These are phyloP conservation scores for Oryza longistaminata DNA, from an alignment of 176 grass and related monocot species.

Conservation along the genomic window DNA sequence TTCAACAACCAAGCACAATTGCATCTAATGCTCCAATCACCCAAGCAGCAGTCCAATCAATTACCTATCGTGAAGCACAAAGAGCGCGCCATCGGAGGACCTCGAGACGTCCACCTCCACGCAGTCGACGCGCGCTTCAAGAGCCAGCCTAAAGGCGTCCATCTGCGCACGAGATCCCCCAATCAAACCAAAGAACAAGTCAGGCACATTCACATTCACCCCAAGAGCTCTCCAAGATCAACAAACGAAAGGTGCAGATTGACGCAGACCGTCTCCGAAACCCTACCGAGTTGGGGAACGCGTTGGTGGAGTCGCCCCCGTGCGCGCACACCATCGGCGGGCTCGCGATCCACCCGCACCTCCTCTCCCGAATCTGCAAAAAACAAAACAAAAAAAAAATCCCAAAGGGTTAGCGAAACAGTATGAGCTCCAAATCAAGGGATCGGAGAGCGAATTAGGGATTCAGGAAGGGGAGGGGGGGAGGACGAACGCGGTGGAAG, in stretches of 20 bases:
- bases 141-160: conserved; percentile 69
- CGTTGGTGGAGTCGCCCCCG: conserved; percentile 74
- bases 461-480: background rate
- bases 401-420: background rate
- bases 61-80: conserved; percentile 87
- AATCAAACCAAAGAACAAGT: background rate
- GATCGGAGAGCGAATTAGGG: background rate
- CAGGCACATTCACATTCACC: conserved; percentile 16
- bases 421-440: too few species aligned
- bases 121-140: conserved; percentile 74
- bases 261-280: background rate
- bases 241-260: background rate
- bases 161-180: conserved; percentile 42
- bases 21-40: background rate
- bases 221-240: background rate
- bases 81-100: conserved; percentile 67
- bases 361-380: conserved; percentile 63
- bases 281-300: conserved; percentile 68
- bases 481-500: conserved; percentile 55
- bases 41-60: conserved; percentile 11
- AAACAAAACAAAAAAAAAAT: background rate
- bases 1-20: background rate
- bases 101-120: conserved; percentile 85
- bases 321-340: conserved; percentile 85
- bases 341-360: conserved; percentile 75